Conservation (phyloP, 1,139 yeast species). For the Diutina neorugosa region DNA sequence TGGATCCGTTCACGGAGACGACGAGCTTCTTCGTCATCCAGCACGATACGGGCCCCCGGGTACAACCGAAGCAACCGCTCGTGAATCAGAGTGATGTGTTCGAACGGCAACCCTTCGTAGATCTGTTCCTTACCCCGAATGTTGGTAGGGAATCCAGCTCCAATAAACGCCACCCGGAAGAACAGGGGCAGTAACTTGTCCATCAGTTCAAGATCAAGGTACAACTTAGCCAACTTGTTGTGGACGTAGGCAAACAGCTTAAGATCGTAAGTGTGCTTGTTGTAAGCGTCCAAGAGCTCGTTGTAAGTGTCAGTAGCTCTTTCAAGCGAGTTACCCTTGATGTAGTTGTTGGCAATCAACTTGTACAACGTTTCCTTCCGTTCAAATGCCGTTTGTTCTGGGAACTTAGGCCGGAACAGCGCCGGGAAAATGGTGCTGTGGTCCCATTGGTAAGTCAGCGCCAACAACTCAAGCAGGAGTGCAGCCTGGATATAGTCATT, state of each 20-base stretch:
- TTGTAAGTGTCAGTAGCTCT: conserved; percentile 69
- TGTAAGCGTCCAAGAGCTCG: conserved; percentile 68
- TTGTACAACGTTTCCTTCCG: conserved; percentile 66
- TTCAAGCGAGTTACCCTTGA: conserved; percentile 63
- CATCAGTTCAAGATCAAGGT: conserved; percentile 53
- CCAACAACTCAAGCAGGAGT: conserved; percentile 63
- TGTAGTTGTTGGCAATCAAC: conserved; percentile 60
- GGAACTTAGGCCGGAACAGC: conserved; percentile 57
- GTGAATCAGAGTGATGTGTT: conserved; percentile 75
- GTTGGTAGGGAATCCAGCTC: conserved; percentile 74
- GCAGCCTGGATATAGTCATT: conserved; percentile 74
- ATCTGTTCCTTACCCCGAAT: conserved; percentile 68
- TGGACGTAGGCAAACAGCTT: conserved; percentile 68
- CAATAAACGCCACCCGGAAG: conserved; percentile 72
- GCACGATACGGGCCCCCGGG: conserved; percentile 72
- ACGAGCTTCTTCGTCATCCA: conserved; percentile 53
- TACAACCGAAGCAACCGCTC: conserved; percentile 63
- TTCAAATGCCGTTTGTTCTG: conserved; percentile 70
- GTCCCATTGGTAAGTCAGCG: conserved; percentile 71
- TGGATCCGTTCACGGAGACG: conserved; percentile 36
- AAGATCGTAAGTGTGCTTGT: conserved; percentile 62
- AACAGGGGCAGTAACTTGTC: conserved; percentile 71
- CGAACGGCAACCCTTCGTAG: conserved; percentile 81
- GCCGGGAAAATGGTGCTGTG: conserved; percentile 45
- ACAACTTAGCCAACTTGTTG: conserved; percentile 54